phyloP scores from a whole-genome alignment of 2,329 filamentous ascomycete genomes.

The Blastomyces percursus region DNA sequence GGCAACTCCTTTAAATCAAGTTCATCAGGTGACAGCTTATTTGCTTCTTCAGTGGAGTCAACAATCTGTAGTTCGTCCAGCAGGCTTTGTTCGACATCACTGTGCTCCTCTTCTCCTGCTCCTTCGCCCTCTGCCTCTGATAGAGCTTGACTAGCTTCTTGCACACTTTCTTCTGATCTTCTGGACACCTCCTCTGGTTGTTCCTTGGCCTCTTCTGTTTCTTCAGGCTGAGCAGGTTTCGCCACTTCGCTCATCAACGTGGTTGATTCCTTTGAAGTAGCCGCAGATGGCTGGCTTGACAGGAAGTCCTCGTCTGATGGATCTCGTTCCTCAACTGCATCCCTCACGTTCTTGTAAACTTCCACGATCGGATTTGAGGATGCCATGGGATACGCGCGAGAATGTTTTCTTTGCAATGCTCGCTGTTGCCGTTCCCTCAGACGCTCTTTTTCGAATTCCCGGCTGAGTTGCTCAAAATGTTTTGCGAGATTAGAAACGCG shows the following conservation, averaged over 20 bases:
- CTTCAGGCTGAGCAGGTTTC: slow-evolving; percentile 22
- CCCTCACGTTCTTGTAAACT: slow-evolving; percentile 86
- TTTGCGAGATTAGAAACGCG: slow-evolving; percentile 86
- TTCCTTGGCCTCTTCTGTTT: slow-evolving; percentile 26
- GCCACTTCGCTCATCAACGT: slow-evolving; percentile 19
- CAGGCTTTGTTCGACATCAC: slow-evolving; percentile 60
- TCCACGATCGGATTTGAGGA: slow-evolving; percentile 94
- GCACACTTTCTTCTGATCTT: slow-evolving; percentile 30
- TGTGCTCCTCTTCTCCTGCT: slow-evolving; percentile 55
- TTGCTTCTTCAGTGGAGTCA: slow-evolving; percentile 38
- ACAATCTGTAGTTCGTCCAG: slow-evolving; percentile 55
- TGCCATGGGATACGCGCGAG: slow-evolving; percentile 75
- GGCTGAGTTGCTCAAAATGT: slow-evolving; percentile 92
- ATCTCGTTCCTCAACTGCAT: slow-evolving; percentile 75
- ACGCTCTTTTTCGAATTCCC: slow-evolving; percentile 92
- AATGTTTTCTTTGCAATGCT: slow-evolving; percentile 63
- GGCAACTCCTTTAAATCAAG: slow-evolving; percentile 62
- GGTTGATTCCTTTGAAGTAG: slow-evolving; percentile 11
- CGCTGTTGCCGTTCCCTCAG: slow-evolving; percentile 69
- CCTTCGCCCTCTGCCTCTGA: slow-evolving; percentile 59
- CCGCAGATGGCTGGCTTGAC: slow-evolving; percentile 5
- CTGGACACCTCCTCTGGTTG: slow-evolving; percentile 21
- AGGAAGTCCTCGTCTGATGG: slow-evolving; percentile 50
- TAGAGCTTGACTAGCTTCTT: slow-evolving; percentile 40
- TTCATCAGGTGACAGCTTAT: slow-evolving; percentile 42